phyloP scores from a whole-genome alignment of 2,329 filamentous ascomycete genomes.

The Davidsoniella australis region DNA sequence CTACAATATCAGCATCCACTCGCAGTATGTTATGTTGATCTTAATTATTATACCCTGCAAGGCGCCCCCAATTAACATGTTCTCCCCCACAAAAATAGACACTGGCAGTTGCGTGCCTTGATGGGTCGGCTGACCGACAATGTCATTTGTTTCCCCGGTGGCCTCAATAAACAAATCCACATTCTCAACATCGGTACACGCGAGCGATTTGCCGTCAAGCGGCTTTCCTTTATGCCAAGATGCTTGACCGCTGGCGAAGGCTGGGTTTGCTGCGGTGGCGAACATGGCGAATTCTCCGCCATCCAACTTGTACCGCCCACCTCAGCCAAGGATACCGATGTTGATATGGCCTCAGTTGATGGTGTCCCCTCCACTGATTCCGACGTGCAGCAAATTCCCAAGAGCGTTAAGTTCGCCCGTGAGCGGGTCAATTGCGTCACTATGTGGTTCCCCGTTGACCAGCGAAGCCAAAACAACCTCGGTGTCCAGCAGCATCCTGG shows the following conservation, averaged over 20 bases:
- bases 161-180: slow-evolving; percentile 45
- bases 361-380: background rate
- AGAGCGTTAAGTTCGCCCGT: slow-evolving; percentile 36
- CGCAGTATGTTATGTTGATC: slow-evolving; percentile 32
- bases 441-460: slow-evolving; percentile 38
- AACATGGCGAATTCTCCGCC: slow-evolving; percentile 72
- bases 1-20: slow-evolving; percentile 48
- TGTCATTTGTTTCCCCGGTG: slow-evolving; percentile 70
- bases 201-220: slow-evolving; percentile 24
- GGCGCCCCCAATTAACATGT: background rate
- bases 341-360: background rate
- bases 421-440: slow-evolving; percentile 52
- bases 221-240: slow-evolving; percentile 57
- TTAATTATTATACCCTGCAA: too few species aligned
- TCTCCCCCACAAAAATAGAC: slow-evolving; percentile 29
- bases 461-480: slow-evolving; percentile 15
- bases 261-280: slow-evolving; percentile 82
- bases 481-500: slow-evolving; percentile 12
- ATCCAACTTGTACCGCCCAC: slow-evolving; percentile 36
- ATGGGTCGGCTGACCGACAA: slow-evolving; percentile 66
- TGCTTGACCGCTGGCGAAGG: slow-evolving; percentile 76
- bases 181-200: slow-evolving; percentile 57
- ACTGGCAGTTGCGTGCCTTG: slow-evolving; percentile 80
- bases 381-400: slow-evolving; percentile 13
- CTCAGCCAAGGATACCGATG: background rate